Evolutionary conservation across 495 filamentous ascomycete species (phyloP), one percentile per base, ranked within the genome.

Genomic region (Cercophora sp.): DNA sequence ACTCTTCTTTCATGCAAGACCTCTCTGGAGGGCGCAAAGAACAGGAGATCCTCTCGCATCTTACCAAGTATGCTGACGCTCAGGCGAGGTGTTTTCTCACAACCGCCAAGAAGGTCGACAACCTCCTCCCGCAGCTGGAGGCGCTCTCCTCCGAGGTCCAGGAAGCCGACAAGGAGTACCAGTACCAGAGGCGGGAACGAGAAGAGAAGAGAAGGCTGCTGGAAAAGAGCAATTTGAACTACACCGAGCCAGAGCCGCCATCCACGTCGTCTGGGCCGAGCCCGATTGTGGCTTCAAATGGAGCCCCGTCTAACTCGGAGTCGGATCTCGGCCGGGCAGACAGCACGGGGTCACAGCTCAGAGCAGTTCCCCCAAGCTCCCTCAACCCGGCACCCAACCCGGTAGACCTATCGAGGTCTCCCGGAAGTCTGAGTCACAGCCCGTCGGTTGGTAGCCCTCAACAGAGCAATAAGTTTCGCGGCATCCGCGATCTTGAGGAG

Each of bases 1-100:
- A 99, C 68, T 96, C 91, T 15, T 95, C 90, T 9, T 99, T 97
- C 65, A 96, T 99, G 90, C 91, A 96, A 54, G 93, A 99, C 73
- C 77, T 99, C 9, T 93, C 96, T 60, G 93, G 93, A 20, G 93
- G 93, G 24, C 87, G 93, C 52, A 97, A 97, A 62, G 94, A 99
- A 58, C 93, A 97, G 65, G 93, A 97, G 65, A 87, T 99, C 18
- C 74, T 99, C 19, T 97, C 94, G 11, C 90, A 96, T 65, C 75
- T 99, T 34, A 97, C 93, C 16, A 92, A 87, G 65, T 99, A 91
- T 66, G 93, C 93, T 2, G 90, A 96, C 65, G 84, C 85, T 5
- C 93, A 99, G 66, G 87, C 94, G 9, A 85, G 79, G 64, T 86
- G 78, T 55, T 97, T 92, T 59, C 72, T 97, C 51, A 66, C 80